Evolutionary conservation across 768 basidiomycete genomes (phyloP), one percentile per base, ranked within the genome.

Genomic region (Boletus vermiculosoides): DNA sequence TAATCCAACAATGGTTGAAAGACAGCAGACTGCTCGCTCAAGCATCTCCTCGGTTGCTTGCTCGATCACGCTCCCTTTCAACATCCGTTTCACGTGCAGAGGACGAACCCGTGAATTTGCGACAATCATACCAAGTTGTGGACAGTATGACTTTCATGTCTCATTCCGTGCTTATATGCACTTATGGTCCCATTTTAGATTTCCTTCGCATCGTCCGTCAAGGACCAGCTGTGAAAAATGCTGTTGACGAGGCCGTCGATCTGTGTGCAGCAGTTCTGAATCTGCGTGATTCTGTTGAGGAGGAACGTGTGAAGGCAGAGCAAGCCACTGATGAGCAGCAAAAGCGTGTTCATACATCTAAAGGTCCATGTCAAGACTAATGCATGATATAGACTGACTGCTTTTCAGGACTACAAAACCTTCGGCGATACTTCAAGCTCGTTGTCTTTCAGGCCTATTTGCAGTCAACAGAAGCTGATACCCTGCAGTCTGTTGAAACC

Each of bases 361-460:
- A 84, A 78, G 94, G 92, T 87, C 6, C 47, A 76, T 54, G 23
- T 23, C 4, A 39, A 31, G 23, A 41, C 13, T n/a, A 8, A 15
- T 25, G 23, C 4, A 28, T 23, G n/a, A 9, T 39, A 25, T 45
- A 7, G 18, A 56, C 46, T 65, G 36, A 71, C 54, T 11, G 4
- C 37, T 30, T 28, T 37, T 36, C 63, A 89, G 90, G 90, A 3
- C 69, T 95, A 28, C 87, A 90, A 48, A 90, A 91, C 62, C 78
- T 98, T 15, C 80, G 88, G 48, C 83, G 90, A 53, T 95, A 94
- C 71, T 94, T 92, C 55, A 84, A 87, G 63, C 80, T 96, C 20
- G 85, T 94, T 51, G 79, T 93, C 31, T 96, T 95, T 78, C 92
- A 95, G 68, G 86, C 94, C 1, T 96, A 95, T 67, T 77, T 96